Conservation (phyloP, 1,284 basidiomycete species). For the Cutaneotrichosporon sp. region DNA sequence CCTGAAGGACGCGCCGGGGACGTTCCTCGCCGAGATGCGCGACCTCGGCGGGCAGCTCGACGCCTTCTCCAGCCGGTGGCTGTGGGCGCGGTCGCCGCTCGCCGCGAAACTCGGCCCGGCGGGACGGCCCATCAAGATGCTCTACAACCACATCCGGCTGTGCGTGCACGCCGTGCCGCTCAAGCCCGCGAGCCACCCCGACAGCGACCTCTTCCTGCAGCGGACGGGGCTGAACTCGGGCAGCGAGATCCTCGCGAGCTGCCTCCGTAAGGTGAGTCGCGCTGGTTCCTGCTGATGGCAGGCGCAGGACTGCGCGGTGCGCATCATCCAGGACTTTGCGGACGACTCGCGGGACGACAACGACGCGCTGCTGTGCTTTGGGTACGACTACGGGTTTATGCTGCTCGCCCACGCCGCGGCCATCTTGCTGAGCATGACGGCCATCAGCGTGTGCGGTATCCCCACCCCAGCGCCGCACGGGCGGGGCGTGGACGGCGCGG, state of each 20-base stretch:
- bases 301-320: constrained; percentile 23
- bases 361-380: constrained; percentile 21
- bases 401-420: constrained; percentile 27
- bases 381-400: constrained; percentile 31
- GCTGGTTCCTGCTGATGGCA: constrained; percentile 11
- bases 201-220: constrained; percentile 16
- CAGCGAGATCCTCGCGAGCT: constrained; percentile 10
- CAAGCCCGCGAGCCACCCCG: constrained; percentile 24
- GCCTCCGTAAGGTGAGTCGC: constrained; percentile 9
- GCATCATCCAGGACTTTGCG: constrained; percentile 26
- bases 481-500: constrained; percentile 13
- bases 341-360: constrained; percentile 26
- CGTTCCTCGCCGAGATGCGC: constrained; percentile 15
- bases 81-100: constrained; percentile 25
- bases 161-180: constrained; percentile 27
- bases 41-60: constrained; percentile 18
- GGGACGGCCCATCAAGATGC: constrained; percentile 19
- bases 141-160: constrained; percentile 30
- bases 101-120: constrained; percentile 20
- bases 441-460: constrained; percentile 13
- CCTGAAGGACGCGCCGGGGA: constrained; percentile 19
- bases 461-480: background rate
- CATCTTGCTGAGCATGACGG: constrained; percentile 20
- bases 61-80: constrained; percentile 24
- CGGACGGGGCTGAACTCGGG: constrained; percentile 12